Evolutionary conservation across 352 stramenopile genomes (phyloP), one percentile per base, ranked within the genome.

Genomic region (Pythium aquatile): DNA sequence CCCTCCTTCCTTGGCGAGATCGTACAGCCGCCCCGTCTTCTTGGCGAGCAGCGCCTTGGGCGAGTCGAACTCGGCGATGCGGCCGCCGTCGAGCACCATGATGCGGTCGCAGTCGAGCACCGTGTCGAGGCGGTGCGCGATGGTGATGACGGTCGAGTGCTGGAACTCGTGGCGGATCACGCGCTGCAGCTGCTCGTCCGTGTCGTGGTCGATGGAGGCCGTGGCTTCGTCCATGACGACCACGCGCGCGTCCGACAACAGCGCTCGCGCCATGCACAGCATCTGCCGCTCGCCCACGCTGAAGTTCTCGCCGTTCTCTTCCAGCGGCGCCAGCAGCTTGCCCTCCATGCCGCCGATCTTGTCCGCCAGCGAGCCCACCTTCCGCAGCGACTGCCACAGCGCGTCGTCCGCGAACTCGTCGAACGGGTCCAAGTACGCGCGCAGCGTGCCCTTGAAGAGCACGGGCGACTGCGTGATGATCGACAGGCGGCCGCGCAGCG

Each of bases 81-180:
- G 72, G 11, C 97, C 97, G 32, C 88, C 70, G 62, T 98, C 96
- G 64, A 99, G 87, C 8, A 99, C 97, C 40, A 99, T 75, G 52
- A 99, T 94, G 14, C 83, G 82, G 71, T 99, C 96, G 49, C 93
- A 97, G 73, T 99, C 96, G 55, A 99, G 97, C 65, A 99, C 94
- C 17, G 97, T 98, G 63, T 99, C 90, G 17, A 99, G 74, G 13
- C 97, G 84, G 73, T 99, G 97, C 10, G 97, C 97, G 60, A 99
- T 97, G 3, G 96, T 98, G 26, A 99, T 63, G 24, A 99, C 77
- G 1, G 98, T 99, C 51, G 90, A 97, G 39, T 89, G 64, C 20
- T 69, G 61, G 66, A 99, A 99, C 60, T 86, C 83, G 28, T 76
- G 70, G 44, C 83, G 81, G 68, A 99, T 91, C 47, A 95, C 79